Evolutionary conservation across 805 yeast species (phyloP), one percentile per base, ranked within the genome.

Genomic region (Hanseniaspora taiwanica): DNA sequence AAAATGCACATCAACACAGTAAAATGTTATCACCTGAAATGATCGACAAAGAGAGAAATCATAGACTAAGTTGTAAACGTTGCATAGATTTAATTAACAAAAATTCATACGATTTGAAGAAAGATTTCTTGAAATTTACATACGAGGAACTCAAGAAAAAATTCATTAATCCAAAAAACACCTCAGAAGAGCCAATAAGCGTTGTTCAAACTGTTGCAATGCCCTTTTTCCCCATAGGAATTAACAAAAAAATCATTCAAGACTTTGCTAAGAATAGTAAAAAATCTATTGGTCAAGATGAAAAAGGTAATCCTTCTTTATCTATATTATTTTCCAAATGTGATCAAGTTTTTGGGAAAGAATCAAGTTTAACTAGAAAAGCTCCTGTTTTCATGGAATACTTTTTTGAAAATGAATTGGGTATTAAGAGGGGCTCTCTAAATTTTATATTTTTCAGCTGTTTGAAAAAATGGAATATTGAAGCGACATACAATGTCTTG

Each of bases 171-270:
- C n/a, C 4, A 6, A 33, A 12, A 4, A 12, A 33, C 36, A 25
- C 14, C 10, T 12, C 10, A 25, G 24, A 32, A 12, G 21, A 18
- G 13, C 12, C 21, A 8, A 12, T 12, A 19, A 37, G 42, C 3
- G 47, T 63, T 18, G 84, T 77, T 2, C 77, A 80, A 51, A 74
- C 81, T 1, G 62, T 79, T 8, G 77, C 81, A 27, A 75, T 81
- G 1, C 55, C 69, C 12, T 94, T 83, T 47, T 82, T 83, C 52
- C 95, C 96, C 42, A 49, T 50, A 7, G 47, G 51, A 3, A 58
- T 72, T 8, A 49, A 62, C 21, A 50, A 61, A 34, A 9, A 18
- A 18, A 33, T 42, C 3, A n/a, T 20, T 16, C 14, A 17, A 4
- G 21, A 33, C 19, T 18, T 3, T 12, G n/a, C 6, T 16, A 3